Conservation (phyloP, 495 filamentous ascomycete species). For the Penicillium ucsense region DNA sequence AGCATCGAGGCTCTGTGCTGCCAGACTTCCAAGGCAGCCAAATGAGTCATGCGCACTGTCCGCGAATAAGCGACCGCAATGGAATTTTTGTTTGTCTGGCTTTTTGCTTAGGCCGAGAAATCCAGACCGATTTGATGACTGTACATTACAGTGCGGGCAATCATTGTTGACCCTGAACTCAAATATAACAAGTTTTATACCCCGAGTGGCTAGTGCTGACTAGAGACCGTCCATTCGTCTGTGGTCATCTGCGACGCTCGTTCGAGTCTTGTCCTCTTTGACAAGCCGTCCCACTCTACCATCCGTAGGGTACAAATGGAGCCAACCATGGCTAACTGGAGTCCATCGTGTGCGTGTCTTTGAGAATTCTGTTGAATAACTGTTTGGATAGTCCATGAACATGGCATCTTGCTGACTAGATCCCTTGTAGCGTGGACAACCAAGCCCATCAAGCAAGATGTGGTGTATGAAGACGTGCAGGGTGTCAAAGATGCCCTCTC, state of each 20-base stretch:
- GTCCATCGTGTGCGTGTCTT: slow-evolving; percentile 21
- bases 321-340: slow-evolving; percentile 23
- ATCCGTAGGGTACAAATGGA: slow-evolving; percentile 3
- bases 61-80: slow-evolving; percentile 16
- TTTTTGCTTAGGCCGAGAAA: not conserved
- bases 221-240: too few relatives aligned
- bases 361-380: too few relatives aligned
- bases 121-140: not conserved
- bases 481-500: slow-evolving; percentile 53
- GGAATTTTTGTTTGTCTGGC: not conserved
- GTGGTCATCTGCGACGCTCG: not conserved
- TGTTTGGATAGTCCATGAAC: too few relatives aligned
- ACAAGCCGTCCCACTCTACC: slow-evolving; percentile 2
- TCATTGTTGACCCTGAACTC: not conserved
- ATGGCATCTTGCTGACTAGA: too few relatives aligned
- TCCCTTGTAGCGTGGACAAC: slow-evolving; percentile 59
- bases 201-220: too few relatives aligned
- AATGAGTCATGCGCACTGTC: slow-evolving; percentile 14
- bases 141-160: not conserved
- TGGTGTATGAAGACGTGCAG: slow-evolving; percentile 61
- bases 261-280: not conserved
- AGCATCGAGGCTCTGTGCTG: not conserved
- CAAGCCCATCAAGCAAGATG: slow-evolving; percentile 88
- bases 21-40: slow-evolving; percentile 3
- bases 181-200: too few relatives aligned